These are phyloP conservation scores for Anacardium occidentale DNA, from an alignment of 345 rosid species.

Conservation along the genomic window DNA sequence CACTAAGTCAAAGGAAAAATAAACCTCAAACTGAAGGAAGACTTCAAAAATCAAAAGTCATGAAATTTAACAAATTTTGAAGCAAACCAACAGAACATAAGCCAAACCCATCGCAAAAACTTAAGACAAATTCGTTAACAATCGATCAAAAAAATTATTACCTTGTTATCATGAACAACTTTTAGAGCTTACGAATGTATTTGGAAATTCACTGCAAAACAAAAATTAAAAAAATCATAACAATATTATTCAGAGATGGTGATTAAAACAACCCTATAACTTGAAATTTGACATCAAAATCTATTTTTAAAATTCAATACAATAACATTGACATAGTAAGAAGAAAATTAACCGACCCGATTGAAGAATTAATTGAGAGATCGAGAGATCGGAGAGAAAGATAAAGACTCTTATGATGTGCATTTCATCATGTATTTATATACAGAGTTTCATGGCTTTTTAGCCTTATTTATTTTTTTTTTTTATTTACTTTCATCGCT, in stretches of 20 bases:
- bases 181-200: slow-evolving; percentile 19
- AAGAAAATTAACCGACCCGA: slow-evolving; percentile 7
- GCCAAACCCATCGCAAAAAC: slow-evolving; percentile 2
- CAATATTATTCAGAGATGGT: background rate
- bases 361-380: slow-evolving; percentile 15
- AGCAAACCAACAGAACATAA: background rate
- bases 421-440: background rate
- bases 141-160: slow-evolving; percentile 12
- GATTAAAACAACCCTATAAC: slow-evolving; percentile 4
- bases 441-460: background rate
- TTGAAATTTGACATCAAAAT: background rate
- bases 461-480: background rate
- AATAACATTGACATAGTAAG: background rate
- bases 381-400: slow-evolving; percentile 17
- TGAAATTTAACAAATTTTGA: background rate
- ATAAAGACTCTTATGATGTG: slow-evolving; percentile 7
- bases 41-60: background rate
- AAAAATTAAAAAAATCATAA: background rate
- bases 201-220: slow-evolving; percentile 20
- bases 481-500: background rate
- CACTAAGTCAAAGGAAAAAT: background rate
- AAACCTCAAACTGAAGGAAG: background rate
- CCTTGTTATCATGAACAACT: slow-evolving; percentile 33
- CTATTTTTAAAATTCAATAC: background rate
- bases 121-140: background rate